Evolutionary conservation across 805 yeast species (phyloP).

Genomic region (Sugiyamaella lignohabitans): DNA sequence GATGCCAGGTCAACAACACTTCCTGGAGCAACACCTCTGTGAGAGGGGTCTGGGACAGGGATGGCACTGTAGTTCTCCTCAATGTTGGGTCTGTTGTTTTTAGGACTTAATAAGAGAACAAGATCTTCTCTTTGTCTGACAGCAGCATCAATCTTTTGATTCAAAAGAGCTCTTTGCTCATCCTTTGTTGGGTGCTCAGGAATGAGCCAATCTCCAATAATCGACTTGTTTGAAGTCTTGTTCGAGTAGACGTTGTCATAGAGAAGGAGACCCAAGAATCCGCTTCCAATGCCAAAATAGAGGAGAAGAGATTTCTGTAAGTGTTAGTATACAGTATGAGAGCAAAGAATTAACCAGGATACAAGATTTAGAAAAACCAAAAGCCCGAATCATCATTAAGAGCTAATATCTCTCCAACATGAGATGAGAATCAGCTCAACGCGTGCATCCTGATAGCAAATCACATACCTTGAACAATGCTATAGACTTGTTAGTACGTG

Average conservation of each 20-base stretch:
- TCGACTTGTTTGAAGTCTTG: conserved; percentile 13
- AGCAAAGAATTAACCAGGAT: too few relatives aligned
- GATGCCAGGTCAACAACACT: conserved; percentile 20
- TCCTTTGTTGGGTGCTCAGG: conserved; percentile 14
- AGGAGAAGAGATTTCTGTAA: conserved; percentile 2
- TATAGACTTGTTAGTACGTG: conserved; percentile 2
- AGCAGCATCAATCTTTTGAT: conserved; percentile 10
- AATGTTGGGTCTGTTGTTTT: conserved; percentile 12
- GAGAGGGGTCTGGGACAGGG: conserved; percentile 29
- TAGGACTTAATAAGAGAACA: conserved; percentile 13
- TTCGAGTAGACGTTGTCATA: conserved; percentile 18
- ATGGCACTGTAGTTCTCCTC: conserved; percentile 19
- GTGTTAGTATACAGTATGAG: background rate
- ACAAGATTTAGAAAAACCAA: too few relatives aligned
- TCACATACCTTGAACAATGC: conserved; percentile 8
- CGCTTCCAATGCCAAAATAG: conserved; percentile 7
- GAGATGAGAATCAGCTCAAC: too few relatives aligned
- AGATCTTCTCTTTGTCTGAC: conserved; percentile 12
- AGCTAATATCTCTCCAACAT: too few relatives aligned
- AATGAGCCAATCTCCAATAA: conserved; percentile 21
- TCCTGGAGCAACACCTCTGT: conserved; percentile 24
- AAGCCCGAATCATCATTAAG: too few relatives aligned
- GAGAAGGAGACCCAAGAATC: conserved; percentile 17
- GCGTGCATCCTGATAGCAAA: too few relatives aligned
- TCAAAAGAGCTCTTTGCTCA: conserved; percentile 11